phyloP scores from a whole-genome alignment of 2,329 filamentous ascomycete species.

The Colletotrichum nymphaeae region DNA sequence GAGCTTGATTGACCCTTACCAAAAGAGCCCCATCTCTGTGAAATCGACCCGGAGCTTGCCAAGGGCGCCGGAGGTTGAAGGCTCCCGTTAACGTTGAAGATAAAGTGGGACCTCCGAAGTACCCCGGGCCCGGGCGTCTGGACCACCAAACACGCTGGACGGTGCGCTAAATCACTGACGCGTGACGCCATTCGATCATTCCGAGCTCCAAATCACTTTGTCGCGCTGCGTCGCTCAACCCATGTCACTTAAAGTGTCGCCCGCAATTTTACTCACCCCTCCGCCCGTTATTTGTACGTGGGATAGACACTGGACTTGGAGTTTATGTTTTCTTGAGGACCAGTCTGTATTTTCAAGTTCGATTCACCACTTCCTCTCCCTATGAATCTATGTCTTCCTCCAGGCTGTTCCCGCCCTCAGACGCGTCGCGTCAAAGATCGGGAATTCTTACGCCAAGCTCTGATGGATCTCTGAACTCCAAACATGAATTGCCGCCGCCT shows the following conservation, averaged over 20 bases:
- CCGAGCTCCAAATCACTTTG: background rate
- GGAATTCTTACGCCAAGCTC: slow-evolving; percentile 55
- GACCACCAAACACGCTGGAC: slow-evolving; percentile 11
- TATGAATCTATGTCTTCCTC: slow-evolving; percentile 37
- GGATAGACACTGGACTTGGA: background rate
- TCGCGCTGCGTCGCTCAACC: slow-evolving; percentile 9
- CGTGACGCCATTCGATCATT: slow-evolving; percentile 19
- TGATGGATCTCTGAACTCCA: slow-evolving; percentile 51
- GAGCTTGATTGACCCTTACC: background rate
- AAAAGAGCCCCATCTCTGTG: background rate
- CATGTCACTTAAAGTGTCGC: slow-evolving; percentile 4
- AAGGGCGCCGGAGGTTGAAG: background rate
- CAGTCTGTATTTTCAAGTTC: background rate
- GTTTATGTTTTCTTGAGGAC: background rate
- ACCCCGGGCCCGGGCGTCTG: background rate
- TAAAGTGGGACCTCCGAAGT: slow-evolving; percentile 2
- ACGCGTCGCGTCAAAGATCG: slow-evolving; percentile 62
- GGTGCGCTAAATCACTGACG: slow-evolving; percentile 20
- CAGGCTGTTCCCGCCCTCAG: slow-evolving; percentile 40
- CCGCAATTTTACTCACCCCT: slow-evolving; percentile 1
- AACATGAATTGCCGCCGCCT: slow-evolving; percentile 44
- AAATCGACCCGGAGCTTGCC: background rate
- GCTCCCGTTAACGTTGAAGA: background rate
- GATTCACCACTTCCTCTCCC: background rate
- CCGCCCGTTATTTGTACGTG: background rate